Percentiles rank a stretch among this genome's conserved stretches.
phyloP scores from a whole-genome alignment of 306 rosid species.

The Cucurbita moschata region DNA sequence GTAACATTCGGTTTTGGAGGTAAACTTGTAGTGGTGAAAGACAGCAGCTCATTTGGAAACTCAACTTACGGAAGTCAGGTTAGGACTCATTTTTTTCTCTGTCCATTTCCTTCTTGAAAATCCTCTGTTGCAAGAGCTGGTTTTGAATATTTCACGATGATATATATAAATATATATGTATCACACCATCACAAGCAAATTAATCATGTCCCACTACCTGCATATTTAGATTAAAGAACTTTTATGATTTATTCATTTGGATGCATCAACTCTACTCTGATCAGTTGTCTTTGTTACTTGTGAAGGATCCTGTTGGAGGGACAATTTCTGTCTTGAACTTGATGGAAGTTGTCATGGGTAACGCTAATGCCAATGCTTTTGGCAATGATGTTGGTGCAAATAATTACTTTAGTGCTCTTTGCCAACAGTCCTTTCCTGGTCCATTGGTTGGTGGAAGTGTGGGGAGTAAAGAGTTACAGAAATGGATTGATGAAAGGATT shows the following conservation, averaged over 20 bases:
- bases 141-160: neutral
- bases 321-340: conserved; percentile 60
- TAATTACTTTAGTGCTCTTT: conserved; percentile 55
- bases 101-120: neutral
- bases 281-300: conserved; percentile 16
- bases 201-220: neutral
- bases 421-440: conserved; percentile 86
- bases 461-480: conserved; percentile 74
- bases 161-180: neutral
- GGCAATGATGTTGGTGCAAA: conserved; percentile 25
- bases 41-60: conserved; percentile 28
- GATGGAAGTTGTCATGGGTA: conserved; percentile 54
- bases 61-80: conserved; percentile 63
- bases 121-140: neutral
- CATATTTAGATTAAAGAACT: neutral
- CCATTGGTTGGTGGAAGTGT: conserved; percentile 90
- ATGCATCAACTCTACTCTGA: conserved; percentile 15
- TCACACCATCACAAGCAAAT: neutral
- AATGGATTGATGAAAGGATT: conserved; percentile 87
- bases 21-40: conserved; percentile 74
- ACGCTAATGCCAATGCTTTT: conserved; percentile 18
- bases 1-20: conserved; percentile 96
- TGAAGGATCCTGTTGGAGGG: conserved; percentile 54
- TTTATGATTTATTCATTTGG: neutral
- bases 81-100: conserved; percentile 18